These are phyloP conservation scores for Bondarzewia mesenterica DNA, from an alignment of 1,284 basidiomycete species.

Conservation along the genomic window DNA sequence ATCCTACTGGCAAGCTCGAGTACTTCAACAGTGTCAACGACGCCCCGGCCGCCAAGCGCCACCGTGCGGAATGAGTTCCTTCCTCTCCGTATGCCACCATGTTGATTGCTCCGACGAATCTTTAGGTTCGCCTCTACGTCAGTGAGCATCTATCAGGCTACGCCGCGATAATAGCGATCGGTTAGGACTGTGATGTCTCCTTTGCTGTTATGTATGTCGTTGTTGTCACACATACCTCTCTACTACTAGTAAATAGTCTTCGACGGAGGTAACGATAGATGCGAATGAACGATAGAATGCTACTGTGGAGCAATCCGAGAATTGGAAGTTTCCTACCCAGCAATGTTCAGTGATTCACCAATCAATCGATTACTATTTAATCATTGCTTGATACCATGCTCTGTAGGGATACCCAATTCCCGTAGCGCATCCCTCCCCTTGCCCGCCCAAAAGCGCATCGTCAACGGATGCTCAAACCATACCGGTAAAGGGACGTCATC, in stretches of 20 bases:
- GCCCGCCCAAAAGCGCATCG: constrained; percentile 41
- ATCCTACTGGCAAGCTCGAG: constrained; percentile 64
- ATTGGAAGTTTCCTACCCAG: neutral
- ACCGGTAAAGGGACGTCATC: constrained; percentile 17
- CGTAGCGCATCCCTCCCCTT: constrained; percentile 40
- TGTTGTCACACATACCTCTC: too few species aligned
- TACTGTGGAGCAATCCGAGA: neutral
- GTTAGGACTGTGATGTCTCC: too few species aligned
- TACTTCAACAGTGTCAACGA: constrained; percentile 50
- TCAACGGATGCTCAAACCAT: constrained; percentile 49
- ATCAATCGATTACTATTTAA: neutral
- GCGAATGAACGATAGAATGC: too few species aligned
- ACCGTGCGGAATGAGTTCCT: constrained; percentile 21
- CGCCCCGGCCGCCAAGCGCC: constrained; percentile 24
- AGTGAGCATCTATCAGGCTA: too few species aligned
- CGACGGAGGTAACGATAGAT: too few species aligned
- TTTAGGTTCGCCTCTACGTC: too few species aligned
- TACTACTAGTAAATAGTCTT: too few species aligned
- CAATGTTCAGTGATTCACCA: neutral
- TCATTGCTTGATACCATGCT: constrained; percentile 29
- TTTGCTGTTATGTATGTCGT: too few species aligned
- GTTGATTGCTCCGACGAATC: neutral
- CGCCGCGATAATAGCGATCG: too few species aligned
- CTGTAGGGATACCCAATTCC: constrained; percentile 39
- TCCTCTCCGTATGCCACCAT: neutral